phyloP scores from a whole-genome alignment of 768 basidiomycete genomes.

The Brasilioporus rufonigricans region DNA sequence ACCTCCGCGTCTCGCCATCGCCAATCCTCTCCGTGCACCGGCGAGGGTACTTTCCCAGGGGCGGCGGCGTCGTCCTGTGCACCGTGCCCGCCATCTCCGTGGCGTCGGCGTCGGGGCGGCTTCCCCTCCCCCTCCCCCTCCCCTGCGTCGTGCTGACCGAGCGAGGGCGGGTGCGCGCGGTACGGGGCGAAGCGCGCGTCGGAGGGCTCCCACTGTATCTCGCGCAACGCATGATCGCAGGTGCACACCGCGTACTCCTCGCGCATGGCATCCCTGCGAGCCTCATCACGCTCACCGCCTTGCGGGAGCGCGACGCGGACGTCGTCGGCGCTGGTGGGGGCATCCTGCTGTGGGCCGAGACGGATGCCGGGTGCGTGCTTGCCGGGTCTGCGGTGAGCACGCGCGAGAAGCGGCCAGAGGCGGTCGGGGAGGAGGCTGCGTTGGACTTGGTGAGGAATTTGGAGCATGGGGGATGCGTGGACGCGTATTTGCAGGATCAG shows the following conservation, averaged over 20 bases:
- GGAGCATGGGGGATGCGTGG: conserved; percentile 67
- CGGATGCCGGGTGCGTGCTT: conserved; percentile 62
- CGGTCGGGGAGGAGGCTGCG: conserved; percentile 62
- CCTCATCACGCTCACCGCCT: conserved; percentile 39
- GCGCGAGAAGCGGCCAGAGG: conserved; percentile 43
- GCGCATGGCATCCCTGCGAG: conserved; percentile 30
- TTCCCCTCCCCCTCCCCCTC: too few relatives aligned
- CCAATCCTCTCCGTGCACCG: conserved; percentile 42
- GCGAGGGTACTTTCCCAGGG: conserved; percentile 72
- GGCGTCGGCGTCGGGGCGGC: too few relatives aligned
- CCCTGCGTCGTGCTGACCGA: conserved; percentile 49
- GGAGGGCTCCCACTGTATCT: conserved; percentile 59
- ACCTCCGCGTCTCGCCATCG: conserved; percentile 45
- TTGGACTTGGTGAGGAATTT: conserved; percentile 55
- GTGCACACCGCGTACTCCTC: conserved; percentile 47
- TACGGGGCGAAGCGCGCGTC: conserved; percentile 62
- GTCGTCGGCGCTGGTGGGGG: conserved; percentile 67
- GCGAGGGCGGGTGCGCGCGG: conserved; percentile 49
- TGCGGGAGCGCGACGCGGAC: conserved; percentile 43
- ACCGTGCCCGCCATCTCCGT: conserved; percentile 31
- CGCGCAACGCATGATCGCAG: conserved; percentile 54
- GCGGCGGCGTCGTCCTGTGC: conserved; percentile 61
- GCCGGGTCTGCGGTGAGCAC: conserved; percentile 67
- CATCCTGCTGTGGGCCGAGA: conserved; percentile 73
- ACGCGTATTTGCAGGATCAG: conserved; percentile 72